A percentile compares a stretch with the other conserved stretches of the same genome.
Evolutionary conservation across 345 rosid species (phyloP).

Genomic region (Eucalyptus regnans): DNA sequence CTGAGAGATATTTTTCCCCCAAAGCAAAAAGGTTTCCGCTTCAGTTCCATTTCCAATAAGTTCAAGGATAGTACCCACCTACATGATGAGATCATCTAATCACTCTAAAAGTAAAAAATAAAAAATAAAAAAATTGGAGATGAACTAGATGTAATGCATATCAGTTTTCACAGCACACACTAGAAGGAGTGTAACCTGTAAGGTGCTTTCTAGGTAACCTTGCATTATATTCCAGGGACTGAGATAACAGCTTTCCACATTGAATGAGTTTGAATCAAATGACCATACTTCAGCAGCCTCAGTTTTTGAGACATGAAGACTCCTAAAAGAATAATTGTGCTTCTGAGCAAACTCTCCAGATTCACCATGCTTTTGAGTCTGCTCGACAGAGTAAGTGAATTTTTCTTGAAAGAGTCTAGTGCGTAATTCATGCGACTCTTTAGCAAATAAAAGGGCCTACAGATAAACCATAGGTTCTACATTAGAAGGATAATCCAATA

Average conservation of each 20-base stretch:
- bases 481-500: background rate
- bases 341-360: slow-evolving; percentile 26
- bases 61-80: slow-evolving; percentile 77
- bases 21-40: slow-evolving; percentile 57
- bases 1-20: slow-evolving; percentile 74
- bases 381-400: slow-evolving; percentile 54
- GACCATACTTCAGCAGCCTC: slow-evolving; percentile 52
- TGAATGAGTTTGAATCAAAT: slow-evolving; percentile 19
- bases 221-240: slow-evolving; percentile 89
- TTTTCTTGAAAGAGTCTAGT: slow-evolving; percentile 62
- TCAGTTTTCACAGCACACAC: background rate
- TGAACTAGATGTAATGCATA: background rate
- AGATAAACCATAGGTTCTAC: background rate
- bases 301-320: slow-evolving; percentile 29
- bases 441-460: slow-evolving; percentile 79
- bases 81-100: background rate
- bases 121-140: background rate
- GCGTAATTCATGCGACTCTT: slow-evolving; percentile 65
- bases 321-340: slow-evolving; percentile 17
- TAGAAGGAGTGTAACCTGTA: slow-evolving; percentile 43
- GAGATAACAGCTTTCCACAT: slow-evolving; percentile 41
- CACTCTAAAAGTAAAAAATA: background rate
- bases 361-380: slow-evolving; percentile 23
- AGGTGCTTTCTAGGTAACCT: slow-evolving; percentile 82
- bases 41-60: slow-evolving; percentile 69